Evolutionary conservation across 495 filamentous ascomycete genomes (phyloP).

Genomic region (Aspergillus carlsbadensis): DNA sequence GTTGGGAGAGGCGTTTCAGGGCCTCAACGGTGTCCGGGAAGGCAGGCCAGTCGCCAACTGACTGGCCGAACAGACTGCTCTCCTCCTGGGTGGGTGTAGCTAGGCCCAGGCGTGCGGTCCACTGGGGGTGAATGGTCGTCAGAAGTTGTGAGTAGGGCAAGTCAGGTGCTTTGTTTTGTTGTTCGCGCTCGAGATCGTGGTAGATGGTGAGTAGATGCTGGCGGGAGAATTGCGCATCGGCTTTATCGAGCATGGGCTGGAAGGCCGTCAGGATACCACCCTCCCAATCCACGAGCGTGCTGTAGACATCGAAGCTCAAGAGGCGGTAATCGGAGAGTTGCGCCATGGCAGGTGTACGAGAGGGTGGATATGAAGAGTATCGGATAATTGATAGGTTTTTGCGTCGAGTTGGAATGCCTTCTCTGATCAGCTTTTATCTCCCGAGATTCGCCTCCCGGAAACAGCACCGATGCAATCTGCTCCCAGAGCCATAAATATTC

Average conservation of each 20-base stretch:
- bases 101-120: conserved; percentile 43
- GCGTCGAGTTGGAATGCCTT: too few relatives aligned
- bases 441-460: too few relatives aligned
- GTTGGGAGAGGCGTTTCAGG: conserved; percentile 50
- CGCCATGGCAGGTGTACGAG: too few relatives aligned
- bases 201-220: conserved; percentile 38
- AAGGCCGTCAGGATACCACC: conserved; percentile 39
- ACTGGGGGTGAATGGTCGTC: conserved; percentile 41
- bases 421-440: too few relatives aligned
- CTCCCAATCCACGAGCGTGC: conserved; percentile 82
- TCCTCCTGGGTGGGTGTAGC: conserved; percentile 29
- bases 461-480: too few relatives aligned
- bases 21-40: conserved; percentile 66
- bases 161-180: conserved; percentile 49
- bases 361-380: too few relatives aligned
- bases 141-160: conserved; percentile 59
- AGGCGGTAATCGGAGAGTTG: conserved; percentile 32
- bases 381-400: too few relatives aligned
- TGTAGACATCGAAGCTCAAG: conserved; percentile 78
- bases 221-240: conserved; percentile 40
- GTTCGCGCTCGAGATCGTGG: conserved; percentile 39
- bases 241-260: conserved; percentile 40
- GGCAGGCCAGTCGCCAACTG: conserved; percentile 59
- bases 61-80: conserved; percentile 46
- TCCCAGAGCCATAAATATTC: too few relatives aligned